phyloP scores from a whole-genome alignment of 768 basidiomycete species.

The Leucogyrophana mollusca region DNA sequence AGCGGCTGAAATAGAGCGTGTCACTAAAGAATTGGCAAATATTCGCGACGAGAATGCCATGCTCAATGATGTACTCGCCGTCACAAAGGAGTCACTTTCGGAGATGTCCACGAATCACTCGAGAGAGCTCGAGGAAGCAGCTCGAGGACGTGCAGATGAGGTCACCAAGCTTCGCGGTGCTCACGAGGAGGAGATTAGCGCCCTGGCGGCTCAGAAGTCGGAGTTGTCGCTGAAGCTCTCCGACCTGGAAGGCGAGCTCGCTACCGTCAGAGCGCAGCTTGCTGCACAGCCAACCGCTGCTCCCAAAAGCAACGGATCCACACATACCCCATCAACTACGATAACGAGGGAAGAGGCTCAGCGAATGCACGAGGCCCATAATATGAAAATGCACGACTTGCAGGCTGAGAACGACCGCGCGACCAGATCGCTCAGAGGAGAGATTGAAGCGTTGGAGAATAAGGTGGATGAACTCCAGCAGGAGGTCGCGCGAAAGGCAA shows the following conservation, averaged over 20 bases:
- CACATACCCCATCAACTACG: slow-evolving; percentile 33
- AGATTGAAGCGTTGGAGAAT: slow-evolving; percentile 52
- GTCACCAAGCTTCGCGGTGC: slow-evolving; percentile 55
- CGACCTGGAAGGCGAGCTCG: slow-evolving; percentile 77
- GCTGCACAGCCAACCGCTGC: slow-evolving; percentile 43
- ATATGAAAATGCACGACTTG: slow-evolving; percentile 73
- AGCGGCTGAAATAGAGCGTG: slow-evolving; percentile 50
- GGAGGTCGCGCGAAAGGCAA: slow-evolving; percentile 64
- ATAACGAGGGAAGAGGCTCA: slow-evolving; percentile 78
- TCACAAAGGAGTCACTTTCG: slow-evolving; percentile 68
- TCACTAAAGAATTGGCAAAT: slow-evolving; percentile 57
- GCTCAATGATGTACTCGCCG: slow-evolving; percentile 61
- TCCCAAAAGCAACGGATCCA: slow-evolving; percentile 56
- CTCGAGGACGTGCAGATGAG: slow-evolving; percentile 68
- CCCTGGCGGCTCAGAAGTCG: slow-evolving; percentile 58
- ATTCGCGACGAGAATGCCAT: slow-evolving; percentile 70
- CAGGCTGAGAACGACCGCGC: slow-evolving; percentile 65
- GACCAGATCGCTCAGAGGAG: slow-evolving; percentile 49
- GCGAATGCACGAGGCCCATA: slow-evolving; percentile 81
- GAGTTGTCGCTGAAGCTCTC: slow-evolving; percentile 62
- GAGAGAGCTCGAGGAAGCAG: slow-evolving; percentile 75
- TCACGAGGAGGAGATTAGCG: slow-evolving; percentile 61
- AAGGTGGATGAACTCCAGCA: slow-evolving; percentile 55
- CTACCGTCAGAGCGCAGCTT: slow-evolving; percentile 57
- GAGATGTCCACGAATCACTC: slow-evolving; percentile 70